Evolutionary conservation across 768 basidiomycete species (phyloP), one percentile per base, ranked within the genome.

Genomic region (Lentinula edodes): DNA sequence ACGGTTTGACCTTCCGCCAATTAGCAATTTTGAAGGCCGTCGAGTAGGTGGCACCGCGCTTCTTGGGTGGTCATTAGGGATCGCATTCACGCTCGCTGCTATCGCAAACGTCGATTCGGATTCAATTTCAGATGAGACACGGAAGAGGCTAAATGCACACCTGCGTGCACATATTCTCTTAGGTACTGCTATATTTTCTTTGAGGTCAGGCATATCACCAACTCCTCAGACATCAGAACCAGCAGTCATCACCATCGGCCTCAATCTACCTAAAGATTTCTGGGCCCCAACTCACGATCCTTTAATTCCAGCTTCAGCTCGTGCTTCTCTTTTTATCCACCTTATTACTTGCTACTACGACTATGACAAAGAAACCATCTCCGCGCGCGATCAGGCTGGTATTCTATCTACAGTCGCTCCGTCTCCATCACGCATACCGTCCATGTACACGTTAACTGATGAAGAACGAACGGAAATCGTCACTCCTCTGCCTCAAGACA

Each of bases 51-150:
- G 77, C 1, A 58, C 70, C 16, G 65, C 67, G 5, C 64, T 73
- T 20, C 50, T 74, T 1, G 76, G 75, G 0, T 78, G 77, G 78
- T 77, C 75, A 8, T 35, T 74, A 10, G 77, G 74, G 0, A 66
- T 66, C 6, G 53, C 64, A 3, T 67, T 64, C 20, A 64, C 70
- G 12, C 39, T 70, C 6, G 66, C 75, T 2, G 62, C 66, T 7
- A 65, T 73, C 9, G 66, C 69, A 2, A 35, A 65, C 38, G 60
- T 66, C 2, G 58, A 69, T 13, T 61, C 60, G 1, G 64, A 10
- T 13, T 9, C 32, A 10, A 28, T 75, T n/a, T 62, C 69, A 1
- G 45, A 54, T 15, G 65, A 66, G 35, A 57, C 64, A n/a, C 62
- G 62, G 6, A 43, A 51, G 10, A 52, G 66, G 13, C 61, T 74